Conservation (phyloP, 352 stramenopile species). For the Phytophthora brassicae region DNA sequence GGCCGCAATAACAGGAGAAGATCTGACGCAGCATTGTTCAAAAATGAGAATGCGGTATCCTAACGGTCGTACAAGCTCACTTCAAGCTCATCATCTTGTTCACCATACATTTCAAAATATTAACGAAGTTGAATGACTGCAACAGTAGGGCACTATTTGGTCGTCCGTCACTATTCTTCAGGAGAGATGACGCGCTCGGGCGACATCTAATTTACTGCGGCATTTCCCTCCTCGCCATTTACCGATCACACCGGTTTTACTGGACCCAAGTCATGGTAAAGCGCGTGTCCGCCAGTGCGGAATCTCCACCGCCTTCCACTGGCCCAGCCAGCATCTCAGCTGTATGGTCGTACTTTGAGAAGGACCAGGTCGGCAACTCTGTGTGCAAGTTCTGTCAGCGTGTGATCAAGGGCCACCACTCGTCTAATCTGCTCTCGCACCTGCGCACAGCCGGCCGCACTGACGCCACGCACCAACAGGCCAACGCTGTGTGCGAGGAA, state of each 20-base stretch:
- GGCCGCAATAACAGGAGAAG: background rate
- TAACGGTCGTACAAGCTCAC: background rate
- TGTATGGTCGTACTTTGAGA: constrained; percentile 86
- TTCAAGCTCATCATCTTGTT: constrained; percentile 8
- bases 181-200: constrained; percentile 2
- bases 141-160: constrained; percentile 1
- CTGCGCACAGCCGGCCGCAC: constrained; percentile 73
- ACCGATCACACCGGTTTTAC: constrained; percentile 5
- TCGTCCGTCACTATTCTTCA: background rate
- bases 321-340: constrained; percentile 66
- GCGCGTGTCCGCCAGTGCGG: constrained; percentile 18
- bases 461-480: constrained; percentile 70
- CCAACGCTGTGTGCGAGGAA: constrained; percentile 74
- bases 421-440: constrained; percentile 80
- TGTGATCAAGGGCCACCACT: constrained; percentile 87
- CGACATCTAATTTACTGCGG: constrained; percentile 19
- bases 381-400: constrained; percentile 85
- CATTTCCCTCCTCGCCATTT: background rate
- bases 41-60: constrained; percentile 4
- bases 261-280: constrained; percentile 30
- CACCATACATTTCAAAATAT: constrained; percentile 1
- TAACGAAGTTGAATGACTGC: background rate
- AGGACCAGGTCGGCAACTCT: constrained; percentile 73
- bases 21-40: constrained; percentile 9
- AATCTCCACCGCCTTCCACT: constrained; percentile 19